Percentiles rank a stretch among this genome's conserved stretches.
These are phyloP conservation scores for Clarireedia paspali DNA, from an alignment of 2,329 filamentous ascomycete species.

Conservation along the genomic window DNA sequence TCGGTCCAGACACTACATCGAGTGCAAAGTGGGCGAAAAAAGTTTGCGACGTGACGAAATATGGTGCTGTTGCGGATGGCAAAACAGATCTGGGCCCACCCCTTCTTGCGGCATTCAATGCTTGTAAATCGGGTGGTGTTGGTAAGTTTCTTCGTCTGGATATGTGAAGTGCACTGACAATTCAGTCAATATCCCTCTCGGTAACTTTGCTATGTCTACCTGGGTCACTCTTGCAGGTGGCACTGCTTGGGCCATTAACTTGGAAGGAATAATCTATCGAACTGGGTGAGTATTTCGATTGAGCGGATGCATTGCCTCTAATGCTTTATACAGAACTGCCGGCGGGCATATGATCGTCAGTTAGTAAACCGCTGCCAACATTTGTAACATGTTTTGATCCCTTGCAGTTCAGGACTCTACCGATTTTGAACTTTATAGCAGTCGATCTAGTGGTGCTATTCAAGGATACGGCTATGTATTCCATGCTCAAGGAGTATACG, in stretches of 20 bases:
- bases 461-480: constrained; percentile 45
- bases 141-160: constrained; percentile 7
- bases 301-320: no score
- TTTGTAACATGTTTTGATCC: not conserved
- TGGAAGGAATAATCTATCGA: constrained; percentile 45
- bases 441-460: constrained; percentile 42
- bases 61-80: constrained; percentile 38
- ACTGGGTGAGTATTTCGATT: constrained; percentile 30
- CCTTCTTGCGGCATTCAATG: constrained; percentile 34
- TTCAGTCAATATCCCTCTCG: constrained; percentile 5
- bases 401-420: constrained; percentile 34
- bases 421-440: constrained; percentile 47
- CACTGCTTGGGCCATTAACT: constrained; percentile 40
- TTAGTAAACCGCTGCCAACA: not conserved
- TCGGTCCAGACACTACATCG: constrained; percentile 19
- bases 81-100: constrained; percentile 37
- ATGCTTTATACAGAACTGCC: constrained; percentile 17
- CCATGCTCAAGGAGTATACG: constrained; percentile 25
- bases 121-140: constrained; percentile 36
- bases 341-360: constrained; percentile 45
- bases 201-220: constrained; percentile 35
- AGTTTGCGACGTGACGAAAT: constrained; percentile 37
- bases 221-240: constrained; percentile 43
- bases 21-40: constrained; percentile 14
- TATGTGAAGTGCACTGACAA: not conserved